Evolutionary conservation across 192 early-diverging fungal species (phyloP), one percentile per base, ranked within the genome.

Genomic region (Borealophlyctis nickersoniae): DNA sequence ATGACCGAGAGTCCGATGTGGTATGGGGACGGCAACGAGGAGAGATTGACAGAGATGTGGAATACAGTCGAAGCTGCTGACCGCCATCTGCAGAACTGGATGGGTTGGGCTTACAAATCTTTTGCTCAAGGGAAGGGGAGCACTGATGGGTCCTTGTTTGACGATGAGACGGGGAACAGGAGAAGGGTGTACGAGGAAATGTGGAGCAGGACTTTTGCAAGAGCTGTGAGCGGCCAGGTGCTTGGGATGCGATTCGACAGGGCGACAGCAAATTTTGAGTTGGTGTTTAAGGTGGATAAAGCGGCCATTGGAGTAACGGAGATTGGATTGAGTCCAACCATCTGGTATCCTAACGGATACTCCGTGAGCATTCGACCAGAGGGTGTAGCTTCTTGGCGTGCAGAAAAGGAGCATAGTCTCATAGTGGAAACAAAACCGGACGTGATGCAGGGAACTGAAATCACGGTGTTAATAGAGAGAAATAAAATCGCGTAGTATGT

Each of bases 1-100:
- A 45, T 83, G 62, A 83, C 83, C 27, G 83, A 85, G 60, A 81
- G 78, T 51, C 72, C 74, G 27, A 74, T 81, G 69, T 81, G 81
- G 79, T 71, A 58, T 48, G 66, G 63, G 1, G 61, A 60, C 4
- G 51, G 62, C 0, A 71, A 28, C 32, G 16, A 9, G 3, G 3
- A 59, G 7, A 63, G 73, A 14, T 48, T 79, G 22, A 45, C 66
- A 1, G 39, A 65, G 7, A 77, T 81, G 33, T 72, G 65, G 9
- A 45, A 60, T 36, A 71, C 79, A 1, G 68, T 76, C 1, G 59
- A 71, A 7, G 67, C 74, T 29, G 76, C 76, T 4, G 83, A 82
- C 45, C 31, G 52, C 14, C 77, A 80, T 57, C 68, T 77, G 64
- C 69, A 75, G 32, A 75, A 73, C 26, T 85, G 83, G 83, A 72